phyloP scores from a whole-genome alignment of 805 yeast genomes.

The Candida caryicola region DNA sequence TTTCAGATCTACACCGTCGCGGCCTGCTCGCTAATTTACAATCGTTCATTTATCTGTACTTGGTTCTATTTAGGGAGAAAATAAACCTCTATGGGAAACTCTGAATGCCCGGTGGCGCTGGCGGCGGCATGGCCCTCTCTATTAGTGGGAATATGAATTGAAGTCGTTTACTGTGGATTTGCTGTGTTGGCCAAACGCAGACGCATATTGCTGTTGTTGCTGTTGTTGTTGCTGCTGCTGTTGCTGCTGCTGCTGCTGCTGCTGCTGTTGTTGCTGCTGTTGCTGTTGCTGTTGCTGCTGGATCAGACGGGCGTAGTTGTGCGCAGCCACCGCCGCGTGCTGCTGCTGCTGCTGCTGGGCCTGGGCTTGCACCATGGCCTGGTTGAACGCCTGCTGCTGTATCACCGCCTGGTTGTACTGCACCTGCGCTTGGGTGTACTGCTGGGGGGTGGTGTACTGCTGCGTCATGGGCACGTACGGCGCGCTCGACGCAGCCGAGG shows the following conservation, averaged over 20 bases:
- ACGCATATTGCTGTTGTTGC: conserved; percentile 10
- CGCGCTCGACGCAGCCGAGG: conserved; percentile 2
- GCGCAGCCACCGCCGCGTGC: conserved; percentile 7
- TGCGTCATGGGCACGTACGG: conserved; percentile 9
- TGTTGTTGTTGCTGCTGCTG: conserved; percentile 6
- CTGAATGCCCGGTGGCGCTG: too few relatives aligned
- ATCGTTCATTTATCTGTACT: too few relatives aligned
- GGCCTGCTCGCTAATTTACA: too few relatives aligned
- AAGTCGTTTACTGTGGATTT: conserved; percentile 2
- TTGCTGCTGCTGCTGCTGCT: conserved; percentile 11
- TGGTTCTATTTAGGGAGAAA: too few relatives aligned
- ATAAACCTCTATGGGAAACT: too few relatives aligned
- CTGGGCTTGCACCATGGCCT: conserved; percentile 18
- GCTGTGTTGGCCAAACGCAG: conserved; percentile 4
- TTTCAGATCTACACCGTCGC: too few relatives aligned
- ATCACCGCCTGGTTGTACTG: conserved; percentile 17
- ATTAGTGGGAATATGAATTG: not conserved
- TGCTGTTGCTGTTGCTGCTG: conserved; percentile 2
- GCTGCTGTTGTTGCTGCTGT: conserved; percentile 6
- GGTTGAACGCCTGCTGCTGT: conserved; percentile 22
- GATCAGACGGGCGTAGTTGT: conserved; percentile 12
- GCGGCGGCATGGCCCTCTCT: too few relatives aligned
- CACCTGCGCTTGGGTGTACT: conserved; percentile 8
- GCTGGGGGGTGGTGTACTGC: conserved; percentile 9
- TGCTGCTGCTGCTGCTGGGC: conserved; percentile 18